phyloP scores from a whole-genome alignment of 768 basidiomycete species.

The Auricularia sp. region DNA sequence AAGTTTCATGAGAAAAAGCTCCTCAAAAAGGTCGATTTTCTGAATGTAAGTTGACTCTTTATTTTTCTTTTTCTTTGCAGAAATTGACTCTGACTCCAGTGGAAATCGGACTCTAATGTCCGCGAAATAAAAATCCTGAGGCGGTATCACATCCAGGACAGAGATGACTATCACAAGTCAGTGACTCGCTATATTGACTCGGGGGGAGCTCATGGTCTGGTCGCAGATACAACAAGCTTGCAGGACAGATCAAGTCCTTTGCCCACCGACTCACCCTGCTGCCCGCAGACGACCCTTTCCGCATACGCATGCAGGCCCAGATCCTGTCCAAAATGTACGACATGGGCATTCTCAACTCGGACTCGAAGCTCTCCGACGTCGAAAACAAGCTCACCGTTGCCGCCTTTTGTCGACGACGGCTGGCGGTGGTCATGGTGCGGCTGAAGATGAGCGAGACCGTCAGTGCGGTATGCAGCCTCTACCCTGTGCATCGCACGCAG shows the following conservation, averaged over 20 bases:
- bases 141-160: slow-evolving; percentile 87
- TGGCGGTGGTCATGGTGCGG: slow-evolving; percentile 88
- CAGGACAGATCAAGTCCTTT: slow-evolving; percentile 73
- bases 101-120: slow-evolving; percentile 89
- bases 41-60: slow-evolving; percentile 49
- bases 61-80: background rate
- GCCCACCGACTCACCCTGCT: slow-evolving; percentile 82
- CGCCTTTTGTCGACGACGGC: slow-evolving; percentile 81
- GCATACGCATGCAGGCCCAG: slow-evolving; percentile 72
- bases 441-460: slow-evolving; percentile 94
- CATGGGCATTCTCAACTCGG: slow-evolving; percentile 81
- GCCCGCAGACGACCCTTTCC: slow-evolving; percentile 81
- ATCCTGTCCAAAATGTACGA: slow-evolving; percentile 94
- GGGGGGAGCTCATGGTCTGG: slow-evolving; percentile 3
- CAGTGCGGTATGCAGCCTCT: slow-evolving; percentile 57
- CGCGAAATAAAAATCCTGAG: slow-evolving; percentile 93
- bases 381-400: slow-evolving; percentile 92
- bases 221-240: slow-evolving; percentile 84
- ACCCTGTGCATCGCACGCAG: background rate
- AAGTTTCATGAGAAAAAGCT: slow-evolving; percentile 95
- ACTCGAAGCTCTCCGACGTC: slow-evolving; percentile 85
- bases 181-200: background rate
- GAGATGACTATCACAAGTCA: slow-evolving; percentile 90
- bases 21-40: slow-evolving; percentile 93
- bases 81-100: slow-evolving; percentile 35